Evolutionary conservation across 768 basidiomycete species (phyloP).

Genomic region (Agrocybe praecox): DNA sequence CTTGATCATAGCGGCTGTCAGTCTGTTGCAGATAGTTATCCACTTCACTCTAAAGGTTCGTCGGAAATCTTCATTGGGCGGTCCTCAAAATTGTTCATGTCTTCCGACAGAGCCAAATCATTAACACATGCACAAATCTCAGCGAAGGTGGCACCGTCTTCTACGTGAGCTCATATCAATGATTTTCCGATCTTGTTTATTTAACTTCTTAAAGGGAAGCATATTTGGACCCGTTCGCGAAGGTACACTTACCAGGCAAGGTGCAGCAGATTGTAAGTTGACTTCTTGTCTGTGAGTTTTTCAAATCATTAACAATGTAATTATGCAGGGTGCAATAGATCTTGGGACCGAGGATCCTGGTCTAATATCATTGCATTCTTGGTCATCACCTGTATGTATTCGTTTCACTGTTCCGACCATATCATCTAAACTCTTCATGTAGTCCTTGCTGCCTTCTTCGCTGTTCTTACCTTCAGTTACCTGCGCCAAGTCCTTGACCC

Average conservation of each 20-base stretch:
- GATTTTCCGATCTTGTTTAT: neutral
- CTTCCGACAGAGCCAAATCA: conserved; percentile 50
- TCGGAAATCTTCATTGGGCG: neutral
- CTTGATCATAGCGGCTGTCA: conserved; percentile 51
- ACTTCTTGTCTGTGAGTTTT: neutral
- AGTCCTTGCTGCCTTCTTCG: conserved; percentile 67
- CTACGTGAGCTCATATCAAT: conserved; percentile 30
- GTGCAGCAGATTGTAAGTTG: conserved; percentile 51
- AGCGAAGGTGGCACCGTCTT: conserved; percentile 35
- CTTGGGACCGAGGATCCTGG: conserved; percentile 70
- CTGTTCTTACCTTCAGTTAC: conserved; percentile 67
- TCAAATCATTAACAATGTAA: conserved; percentile 10
- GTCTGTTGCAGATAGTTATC: conserved; percentile 56
- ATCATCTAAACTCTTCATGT: conserved; percentile 1
- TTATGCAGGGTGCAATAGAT: conserved; percentile 57
- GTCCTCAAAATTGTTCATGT: neutral
- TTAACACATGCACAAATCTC: conserved; percentile 53
- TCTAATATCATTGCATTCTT: conserved; percentile 66
- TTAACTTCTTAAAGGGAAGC: conserved; percentile 39
- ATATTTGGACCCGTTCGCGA: conserved; percentile 52
- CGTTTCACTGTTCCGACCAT: neutral
- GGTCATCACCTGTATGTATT: conserved; percentile 54
- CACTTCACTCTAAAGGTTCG: conserved; percentile 73
- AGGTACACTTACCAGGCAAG: conserved; percentile 26
- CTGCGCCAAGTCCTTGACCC: conserved; percentile 79